These are phyloP conservation scores for Lunasporangiospora selenospora DNA, from an alignment of 192 early-diverging fungal species.

Conservation along the genomic window DNA sequence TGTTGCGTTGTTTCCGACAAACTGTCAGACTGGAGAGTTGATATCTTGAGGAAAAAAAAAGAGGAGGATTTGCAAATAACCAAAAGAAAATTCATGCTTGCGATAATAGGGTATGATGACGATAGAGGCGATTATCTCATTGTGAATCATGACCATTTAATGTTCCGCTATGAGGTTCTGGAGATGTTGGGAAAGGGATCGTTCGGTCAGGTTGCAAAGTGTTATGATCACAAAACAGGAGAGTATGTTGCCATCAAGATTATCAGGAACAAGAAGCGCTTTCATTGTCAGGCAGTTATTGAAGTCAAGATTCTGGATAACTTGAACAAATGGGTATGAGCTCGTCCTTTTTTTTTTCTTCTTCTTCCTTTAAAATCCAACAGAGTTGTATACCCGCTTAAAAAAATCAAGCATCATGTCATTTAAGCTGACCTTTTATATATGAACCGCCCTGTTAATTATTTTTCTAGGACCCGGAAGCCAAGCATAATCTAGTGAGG, in stretches of 20 bases:
- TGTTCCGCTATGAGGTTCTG: conserved; percentile 93
- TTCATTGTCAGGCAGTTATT: conserved; percentile 93
- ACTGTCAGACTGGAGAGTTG: neutral
- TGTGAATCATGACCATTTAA: conserved; percentile 87
- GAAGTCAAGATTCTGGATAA: conserved; percentile 94
- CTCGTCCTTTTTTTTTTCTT: neutral
- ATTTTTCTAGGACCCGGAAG: conserved; percentile 73
- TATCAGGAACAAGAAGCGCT: conserved; percentile 95
- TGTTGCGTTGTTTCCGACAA: no score
- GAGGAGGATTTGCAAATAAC: conserved; percentile 11
- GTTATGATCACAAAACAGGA: conserved; percentile 92
- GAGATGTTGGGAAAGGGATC: conserved; percentile 87
- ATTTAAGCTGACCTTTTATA: neutral
- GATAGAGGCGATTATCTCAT: conserved; percentile 94
- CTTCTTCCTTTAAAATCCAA: neutral
- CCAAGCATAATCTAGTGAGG: conserved; percentile 81
- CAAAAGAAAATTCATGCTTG: no score
- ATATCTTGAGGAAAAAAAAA: neutral
- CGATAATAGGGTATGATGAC: conserved; percentile 83
- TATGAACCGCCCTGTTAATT: neutral
- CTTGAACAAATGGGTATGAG: conserved; percentile 76
- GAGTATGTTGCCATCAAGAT: conserved; percentile 90
- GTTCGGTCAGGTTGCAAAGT: conserved; percentile 96
- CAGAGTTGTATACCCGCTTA: no score
- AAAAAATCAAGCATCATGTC: no score